These are phyloP conservation scores for Lasiodiplodia gonubiensis DNA, from an alignment of 2,329 filamentous ascomycete species.

Conservation along the genomic window DNA sequence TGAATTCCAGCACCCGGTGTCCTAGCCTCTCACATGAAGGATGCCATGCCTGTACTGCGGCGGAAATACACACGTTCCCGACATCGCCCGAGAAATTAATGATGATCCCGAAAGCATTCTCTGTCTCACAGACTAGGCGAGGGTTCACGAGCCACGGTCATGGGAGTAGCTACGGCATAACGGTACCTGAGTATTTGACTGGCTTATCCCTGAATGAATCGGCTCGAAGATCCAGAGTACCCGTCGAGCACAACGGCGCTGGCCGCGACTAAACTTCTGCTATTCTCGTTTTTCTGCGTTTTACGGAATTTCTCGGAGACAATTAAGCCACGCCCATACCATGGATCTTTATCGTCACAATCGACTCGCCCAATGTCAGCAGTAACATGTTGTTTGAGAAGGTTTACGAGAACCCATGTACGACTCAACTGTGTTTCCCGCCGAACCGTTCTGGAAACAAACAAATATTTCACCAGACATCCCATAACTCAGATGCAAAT, in stretches of 20 bases:
- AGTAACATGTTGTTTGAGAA: not conserved
- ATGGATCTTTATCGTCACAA: not conserved
- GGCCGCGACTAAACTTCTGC: not conserved
- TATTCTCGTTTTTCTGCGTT: not conserved
- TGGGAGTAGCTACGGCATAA: not conserved
- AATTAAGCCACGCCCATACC: not conserved
- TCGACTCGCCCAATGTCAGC: not conserved
- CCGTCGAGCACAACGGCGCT: not conserved
- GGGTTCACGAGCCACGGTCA: not conserved
- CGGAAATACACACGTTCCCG: not conserved
- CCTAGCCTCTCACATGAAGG: conserved; percentile 1
- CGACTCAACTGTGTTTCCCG: not conserved
- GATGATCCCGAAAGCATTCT: conserved; percentile 4
- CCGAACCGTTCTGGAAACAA: not conserved
- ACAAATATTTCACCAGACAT: not conserved
- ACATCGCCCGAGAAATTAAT: conserved; percentile 1
- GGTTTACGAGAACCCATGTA: not conserved
- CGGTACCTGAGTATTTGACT: conserved; percentile 5
- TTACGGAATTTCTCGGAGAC: not conserved
- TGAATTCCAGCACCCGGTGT: not conserved
- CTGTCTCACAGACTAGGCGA: not conserved
- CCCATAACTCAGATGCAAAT: not conserved
- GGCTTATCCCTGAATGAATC: not conserved
- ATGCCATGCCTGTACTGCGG: not conserved
- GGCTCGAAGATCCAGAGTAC: not conserved